Evolutionary conservation across 371 early-diverging fungal genomes (phyloP), one percentile per base, ranked within the genome.

Genomic region (Apophysomyces ossiformis): DNA sequence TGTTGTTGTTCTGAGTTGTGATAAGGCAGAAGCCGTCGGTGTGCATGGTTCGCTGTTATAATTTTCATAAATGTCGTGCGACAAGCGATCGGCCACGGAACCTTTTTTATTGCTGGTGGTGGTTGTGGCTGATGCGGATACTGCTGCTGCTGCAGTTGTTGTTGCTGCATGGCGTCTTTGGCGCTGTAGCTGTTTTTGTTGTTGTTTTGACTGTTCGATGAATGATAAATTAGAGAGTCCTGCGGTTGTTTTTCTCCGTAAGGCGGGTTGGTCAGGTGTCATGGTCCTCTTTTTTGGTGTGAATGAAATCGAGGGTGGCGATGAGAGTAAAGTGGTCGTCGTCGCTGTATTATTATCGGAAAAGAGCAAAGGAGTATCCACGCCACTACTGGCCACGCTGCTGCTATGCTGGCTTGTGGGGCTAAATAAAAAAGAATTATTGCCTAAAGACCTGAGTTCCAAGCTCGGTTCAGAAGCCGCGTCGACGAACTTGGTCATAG

Each of bases 331-430:
- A 4, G 64, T 61, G 47, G 68, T 54, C 5, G 69, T 69, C 5
- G 69, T 57, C 7, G 69, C 59, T 32, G 64, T 68, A 37, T 57
- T 68, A 60, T 69, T 68, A 60, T 69, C 69, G 46, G 69, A 69
- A 58, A 67, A 61, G 37, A 69, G 58, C 38, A 69, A 38, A 15
- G 69, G 69, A 6, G 69, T 69, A 36, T 67, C 45, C 61, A 61
- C 58, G 46, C 62, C 60, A 45, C 65, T 62, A n/a, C 13, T 58
- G 58, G 7, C 36, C n/a, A n/a, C 35, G 38, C n/a, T 59, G 38
- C n/a, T 59, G 38, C 60, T 43, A 59, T 8, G 47, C 12, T 47
- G 47, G 18, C 47, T 47, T 16, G n/a, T 47, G 47, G 47, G 47
- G 18, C 47, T 47, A 7, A 47, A 18, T n/a, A 47, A 18, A 47